Base-by-base conservation (phyloP, 495 filamentous ascomycete species). In the Neurospora tetraspora region DNA sequence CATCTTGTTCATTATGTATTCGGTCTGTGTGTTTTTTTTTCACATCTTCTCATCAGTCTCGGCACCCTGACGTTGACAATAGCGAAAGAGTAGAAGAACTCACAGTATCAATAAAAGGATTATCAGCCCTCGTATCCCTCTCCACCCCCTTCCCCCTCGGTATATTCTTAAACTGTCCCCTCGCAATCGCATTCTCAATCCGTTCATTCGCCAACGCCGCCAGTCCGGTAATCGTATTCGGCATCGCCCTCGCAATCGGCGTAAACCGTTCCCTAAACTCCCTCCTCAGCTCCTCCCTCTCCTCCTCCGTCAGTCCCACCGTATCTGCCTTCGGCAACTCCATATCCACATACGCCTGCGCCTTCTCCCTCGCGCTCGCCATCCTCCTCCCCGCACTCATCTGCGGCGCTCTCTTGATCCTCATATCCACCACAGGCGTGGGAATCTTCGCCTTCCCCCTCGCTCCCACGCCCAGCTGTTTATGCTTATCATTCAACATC, bases 1-100 rank as follows among this genome's bases (percentile, higher is more conserved):
- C 78, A 98, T 98, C 82, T 96, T 97, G 80, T 99, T 99, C 90
- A 99, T 91, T 76, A 98, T 93, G 79, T 97, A 98, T 81, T 97
- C 95, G 1, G 96, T 98, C 79, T 81, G 45, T n/a, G n/a, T n/a
- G n/a, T n/a, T n/a, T n/a, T n/a, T 31, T 31, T 47, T n/a, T 23
- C n/a, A 5, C 9, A 8, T 20, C 8, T 45, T 45, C 18, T 45
- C 4, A 12, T 53, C 11, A 53, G 43, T 5, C 43, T 16, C 39
- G 4, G 39, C 39, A 16, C 39, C n/a, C n/a, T n/a, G n/a, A n/a
- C n/a, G n/a, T n/a, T n/a, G n/a, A n/a, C n/a, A n/a, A n/a, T n/a
- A n/a, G n/a, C n/a, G n/a, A n/a, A n/a, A n/a, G n/a, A n/a, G n/a
- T n/a, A n/a, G n/a, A n/a, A n/a, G n/a, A 20, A 74, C 78, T 73